A percentile compares a stretch with the other conserved stretches of the same genome.
These are phyloP conservation scores for Medicago lupulina DNA, from an alignment of 306 rosid genomes.

Conservation along the genomic window DNA sequence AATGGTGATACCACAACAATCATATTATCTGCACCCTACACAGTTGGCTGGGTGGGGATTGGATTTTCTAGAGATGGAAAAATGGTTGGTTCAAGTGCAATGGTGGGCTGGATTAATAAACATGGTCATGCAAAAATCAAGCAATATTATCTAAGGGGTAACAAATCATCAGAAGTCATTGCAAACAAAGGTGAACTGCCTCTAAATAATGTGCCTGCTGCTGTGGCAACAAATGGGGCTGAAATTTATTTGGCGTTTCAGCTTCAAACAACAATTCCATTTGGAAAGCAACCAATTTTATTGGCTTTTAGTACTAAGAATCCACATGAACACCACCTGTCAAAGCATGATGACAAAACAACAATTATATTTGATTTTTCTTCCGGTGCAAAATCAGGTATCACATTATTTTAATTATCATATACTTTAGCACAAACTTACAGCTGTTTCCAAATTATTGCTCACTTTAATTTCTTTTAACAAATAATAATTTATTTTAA, in stretches of 20 bases:
- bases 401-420: not conserved
- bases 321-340: slow-evolving; percentile 70
- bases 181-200: slow-evolving; percentile 91
- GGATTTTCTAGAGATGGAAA: slow-evolving; percentile 85
- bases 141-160: slow-evolving; percentile 85
- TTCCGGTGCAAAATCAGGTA: slow-evolving; percentile 50
- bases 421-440: not conserved
- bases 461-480: no score
- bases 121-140: slow-evolving; percentile 86
- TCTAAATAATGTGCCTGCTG: slow-evolving; percentile 77
- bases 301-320: slow-evolving; percentile 69
- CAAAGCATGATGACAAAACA: slow-evolving; percentile 70
- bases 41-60: slow-evolving; percentile 94
- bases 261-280: slow-evolving; percentile 60
- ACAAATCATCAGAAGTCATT: slow-evolving; percentile 66
- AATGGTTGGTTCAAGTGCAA: slow-evolving; percentile 99
- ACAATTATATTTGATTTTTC: slow-evolving; percentile 76
- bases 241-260: slow-evolving; percentile 91
- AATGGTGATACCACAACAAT: slow-evolving; percentile 69
- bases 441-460: no score
- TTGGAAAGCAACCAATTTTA: slow-evolving; percentile 73
- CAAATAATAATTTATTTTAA: no score
- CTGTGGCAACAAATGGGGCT: slow-evolving; percentile 87
- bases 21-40: slow-evolving; percentile 84
- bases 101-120: slow-evolving; percentile 88